Base-by-base conservation (phyloP, 1,139 yeast genomes). In the Yamadazyma trypodendri region DNA sequence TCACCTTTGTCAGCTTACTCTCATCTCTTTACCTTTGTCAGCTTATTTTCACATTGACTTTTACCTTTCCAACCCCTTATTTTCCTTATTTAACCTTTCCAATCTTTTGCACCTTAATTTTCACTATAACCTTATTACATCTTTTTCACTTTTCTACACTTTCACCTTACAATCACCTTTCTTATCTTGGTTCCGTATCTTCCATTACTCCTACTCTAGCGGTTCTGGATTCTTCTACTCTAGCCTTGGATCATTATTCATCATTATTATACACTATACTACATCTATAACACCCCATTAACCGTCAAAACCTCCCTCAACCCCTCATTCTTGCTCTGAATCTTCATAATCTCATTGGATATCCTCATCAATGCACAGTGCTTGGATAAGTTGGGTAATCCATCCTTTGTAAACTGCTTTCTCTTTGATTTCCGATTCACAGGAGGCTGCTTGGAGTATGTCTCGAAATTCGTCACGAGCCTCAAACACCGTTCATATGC, bases 401-500 rank as follows among this genome's bases (percentile, higher is more conserved):
- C 77, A 34, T 69, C 73, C 51, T 69, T 70, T 41, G 63, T 68
- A 34, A 68, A 55, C 44, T 67, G 66, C 35, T 67, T 68, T 42
- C 75, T 54, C 47, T 68, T 70, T 17, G 67, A 59, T 49, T 68
- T 68, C 48, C 65, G 61, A 43, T 54, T 50, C 5, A 40, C 32
- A 31, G 55, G 58, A 3, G 58, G 56, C 36, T 61, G 63, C 41
- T 55, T 60, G 42, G 60, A 56, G 50, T 67, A 71, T 21, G 69
- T 71, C 17, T 68, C 72, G 31, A 69, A 61, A 42, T 71, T 61
- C 18, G 71, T 66, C 27, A 71, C 63, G 33, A 69, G 55, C 29
- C 68, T 55, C 34, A 71, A 57, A 48, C 77, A 70, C 40, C 77
- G 53, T 38, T 79, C 81, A 53, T 79, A 79, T 1, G 85, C 80